Base-by-base conservation (phyloP, 345 rosid species). In the Gossypium ekmanianum region DNA sequence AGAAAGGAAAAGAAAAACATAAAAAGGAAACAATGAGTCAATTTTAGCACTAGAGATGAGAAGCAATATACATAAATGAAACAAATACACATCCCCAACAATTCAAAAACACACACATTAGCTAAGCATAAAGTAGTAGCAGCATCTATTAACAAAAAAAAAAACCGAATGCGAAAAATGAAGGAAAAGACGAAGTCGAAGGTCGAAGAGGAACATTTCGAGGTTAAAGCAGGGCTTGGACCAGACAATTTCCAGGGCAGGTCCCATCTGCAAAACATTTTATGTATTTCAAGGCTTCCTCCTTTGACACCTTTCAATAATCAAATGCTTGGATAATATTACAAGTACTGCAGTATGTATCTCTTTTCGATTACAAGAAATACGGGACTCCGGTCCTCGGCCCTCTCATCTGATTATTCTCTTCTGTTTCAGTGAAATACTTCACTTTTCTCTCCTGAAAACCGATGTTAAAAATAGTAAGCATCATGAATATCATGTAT, bases 351-450 rank as follows among this genome's bases (percentile, higher is more conserved):
- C n/a, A 7, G 10, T n/a, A 48, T 50, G 39, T 4, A 51, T 65
- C 24, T 52, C 78, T 72, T 54, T 68, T 72, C 67, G 68, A 79
- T 90, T 81, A 92, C 74, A 95, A 87, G 91, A 95, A 95, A 79
- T 95, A 95, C 3, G 99, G 98, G 73, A 93, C 96, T 72, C 99
- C 98, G 61, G 99, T 91, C 80, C 99, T 88, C 22, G 99, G 98
- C 73, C 99, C 99, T 84, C 99, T 93, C 99, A 93, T 95, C 84
- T 93, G 99, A 80, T 91, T 93, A 89, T 95, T 95, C 90, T 95
- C 99, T 80, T 95, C 99, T 0, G 99, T 95, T 84, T 95, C 97
- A 1, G 98, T 95, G 84, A 95, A 95, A 76, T 91, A 93, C 82
- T 93, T 91, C 78, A 95, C 99, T 78, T 93, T 97, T 72, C 98